Conservation (phyloP, 2,329 filamentous ascomycete genomes). For the Lachnellula occidentalis region DNA sequence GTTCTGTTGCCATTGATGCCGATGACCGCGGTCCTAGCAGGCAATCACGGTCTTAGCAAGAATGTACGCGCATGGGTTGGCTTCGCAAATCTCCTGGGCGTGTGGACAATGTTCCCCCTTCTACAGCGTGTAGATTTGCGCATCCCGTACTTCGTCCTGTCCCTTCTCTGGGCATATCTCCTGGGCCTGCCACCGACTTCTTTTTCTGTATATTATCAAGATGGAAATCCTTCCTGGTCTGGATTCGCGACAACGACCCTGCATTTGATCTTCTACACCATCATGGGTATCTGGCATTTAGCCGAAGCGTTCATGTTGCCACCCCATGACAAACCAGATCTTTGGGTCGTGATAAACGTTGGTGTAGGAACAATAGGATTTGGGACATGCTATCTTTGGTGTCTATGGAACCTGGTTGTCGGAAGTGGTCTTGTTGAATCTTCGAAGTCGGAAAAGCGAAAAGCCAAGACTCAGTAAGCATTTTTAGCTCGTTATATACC, state of each 20-base stretch:
- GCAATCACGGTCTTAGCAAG: constrained; percentile 69
- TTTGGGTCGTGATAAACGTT: constrained; percentile 92
- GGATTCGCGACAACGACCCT: constrained; percentile 59
- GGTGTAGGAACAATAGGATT: constrained; percentile 82
- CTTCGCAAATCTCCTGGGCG: constrained; percentile 86
- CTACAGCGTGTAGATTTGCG: constrained; percentile 77
- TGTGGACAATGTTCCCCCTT: constrained; percentile 91
- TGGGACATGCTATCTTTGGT: constrained; percentile 86
- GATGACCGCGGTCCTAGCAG: constrained; percentile 82
- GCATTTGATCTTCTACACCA: constrained; percentile 69
- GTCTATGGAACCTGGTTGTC: constrained; percentile 59
- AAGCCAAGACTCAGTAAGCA: constrained; percentile 24
- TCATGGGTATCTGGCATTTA: constrained; percentile 78
- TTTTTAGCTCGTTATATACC: constrained; percentile 26
- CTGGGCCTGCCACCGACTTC: constrained; percentile 79
- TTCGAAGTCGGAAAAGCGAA: constrained; percentile 18
- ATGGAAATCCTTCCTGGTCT: constrained; percentile 40
- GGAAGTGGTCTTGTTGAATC: constrained; percentile 42
- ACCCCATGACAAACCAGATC: constrained; percentile 74
- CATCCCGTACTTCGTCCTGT: constrained; percentile 80
- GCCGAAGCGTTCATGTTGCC: constrained; percentile 63
- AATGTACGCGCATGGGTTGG: constrained; percentile 84
- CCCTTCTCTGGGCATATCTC: constrained; percentile 85
- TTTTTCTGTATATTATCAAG: constrained; percentile 60
- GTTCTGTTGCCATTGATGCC: constrained; percentile 87